Evolutionary conservation across 1,284 basidiomycete species (phyloP).

Genomic region (Sporisorium scitamineum): DNA sequence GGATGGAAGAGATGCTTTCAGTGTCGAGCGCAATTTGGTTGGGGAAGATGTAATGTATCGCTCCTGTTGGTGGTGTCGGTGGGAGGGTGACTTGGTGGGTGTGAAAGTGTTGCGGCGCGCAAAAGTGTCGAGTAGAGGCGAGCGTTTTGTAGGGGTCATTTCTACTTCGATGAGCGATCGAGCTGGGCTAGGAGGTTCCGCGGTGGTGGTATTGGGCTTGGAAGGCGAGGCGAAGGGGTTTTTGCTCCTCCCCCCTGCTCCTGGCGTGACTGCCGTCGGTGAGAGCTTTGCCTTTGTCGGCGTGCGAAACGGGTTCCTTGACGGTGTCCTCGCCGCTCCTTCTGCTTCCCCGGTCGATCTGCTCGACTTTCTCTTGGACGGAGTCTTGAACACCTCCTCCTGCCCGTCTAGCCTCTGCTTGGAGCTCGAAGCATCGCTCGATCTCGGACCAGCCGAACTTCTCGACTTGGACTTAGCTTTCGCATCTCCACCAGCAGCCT

Average conservation of each 20-base stretch:
- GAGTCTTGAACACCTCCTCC: constrained; percentile 30
- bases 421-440: constrained; percentile 14
- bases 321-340: constrained; percentile 4
- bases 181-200: constrained; percentile 22
- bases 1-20: constrained; percentile 8
- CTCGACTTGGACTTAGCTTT: constrained; percentile 7
- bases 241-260: not conserved
- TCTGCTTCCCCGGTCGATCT: too few species aligned
- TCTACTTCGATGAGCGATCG: constrained; percentile 42
- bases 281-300: constrained; percentile 17
- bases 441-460: not conserved
- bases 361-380: constrained; percentile 19
- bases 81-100: constrained; percentile 13
- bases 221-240: constrained; percentile 45
- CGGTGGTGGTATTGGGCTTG: not conserved
- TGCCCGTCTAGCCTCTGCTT: constrained; percentile 17
- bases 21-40: constrained; percentile 24
- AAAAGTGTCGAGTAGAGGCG: constrained; percentile 16
- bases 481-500: constrained; percentile 43
- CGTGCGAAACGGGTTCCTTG: constrained; percentile 26
- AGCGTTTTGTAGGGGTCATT: constrained; percentile 39
- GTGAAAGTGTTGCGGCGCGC: constrained; percentile 10
- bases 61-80: not conserved
- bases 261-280: not conserved
- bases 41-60: constrained; percentile 36